Percentiles rank a stretch among this genome's conserved stretches.
Conservation (phyloP, 169 alveolate species). For the Plasmodium ovale region DNA sequence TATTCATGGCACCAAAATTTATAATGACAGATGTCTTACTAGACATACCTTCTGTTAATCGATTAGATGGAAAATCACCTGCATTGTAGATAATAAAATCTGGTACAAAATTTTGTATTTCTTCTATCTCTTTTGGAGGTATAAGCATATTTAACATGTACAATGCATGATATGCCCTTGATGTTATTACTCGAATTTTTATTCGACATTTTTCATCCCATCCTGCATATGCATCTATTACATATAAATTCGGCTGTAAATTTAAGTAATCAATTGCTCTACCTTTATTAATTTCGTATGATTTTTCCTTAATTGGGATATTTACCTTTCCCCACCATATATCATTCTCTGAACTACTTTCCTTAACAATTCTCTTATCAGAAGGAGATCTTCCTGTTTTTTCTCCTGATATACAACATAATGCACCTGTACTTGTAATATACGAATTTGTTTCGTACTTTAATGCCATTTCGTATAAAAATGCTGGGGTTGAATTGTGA, state of each 20-base stretch:
- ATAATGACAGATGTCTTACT: constrained; percentile 93
- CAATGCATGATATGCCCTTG: constrained; percentile 97
- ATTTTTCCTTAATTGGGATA: constrained; percentile 91
- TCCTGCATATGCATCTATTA: constrained; percentile 97
- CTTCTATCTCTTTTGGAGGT: constrained; percentile 89
- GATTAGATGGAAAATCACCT: constrained; percentile 94
- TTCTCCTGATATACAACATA: constrained; percentile 87
- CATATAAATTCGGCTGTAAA: constrained; percentile 88
- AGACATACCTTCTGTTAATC: constrained; percentile 88
- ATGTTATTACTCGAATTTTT: constrained; percentile 90
- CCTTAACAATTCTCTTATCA: constrained; percentile 94
- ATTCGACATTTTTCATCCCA: constrained; percentile 96
- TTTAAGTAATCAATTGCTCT: constrained; percentile 95
- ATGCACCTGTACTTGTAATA: constrained; percentile 90
- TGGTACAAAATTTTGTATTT: constrained; percentile 88
- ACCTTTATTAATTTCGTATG: constrained; percentile 91
- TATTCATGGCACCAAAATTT: constrained; percentile 91
- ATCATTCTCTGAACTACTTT: constrained; percentile 82
- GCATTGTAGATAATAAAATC: constrained; percentile 95
- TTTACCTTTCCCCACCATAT: constrained; percentile 98
- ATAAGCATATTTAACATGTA: constrained; percentile 97
- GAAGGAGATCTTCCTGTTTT: constrained; percentile 94
- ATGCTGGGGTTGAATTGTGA: constrained; percentile 79
- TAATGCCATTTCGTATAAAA: constrained; percentile 87
- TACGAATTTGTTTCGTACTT: constrained; percentile 84